Base-by-base conservation (phyloP, 164 flowering plant species). In the Brasenia schreberi region DNA sequence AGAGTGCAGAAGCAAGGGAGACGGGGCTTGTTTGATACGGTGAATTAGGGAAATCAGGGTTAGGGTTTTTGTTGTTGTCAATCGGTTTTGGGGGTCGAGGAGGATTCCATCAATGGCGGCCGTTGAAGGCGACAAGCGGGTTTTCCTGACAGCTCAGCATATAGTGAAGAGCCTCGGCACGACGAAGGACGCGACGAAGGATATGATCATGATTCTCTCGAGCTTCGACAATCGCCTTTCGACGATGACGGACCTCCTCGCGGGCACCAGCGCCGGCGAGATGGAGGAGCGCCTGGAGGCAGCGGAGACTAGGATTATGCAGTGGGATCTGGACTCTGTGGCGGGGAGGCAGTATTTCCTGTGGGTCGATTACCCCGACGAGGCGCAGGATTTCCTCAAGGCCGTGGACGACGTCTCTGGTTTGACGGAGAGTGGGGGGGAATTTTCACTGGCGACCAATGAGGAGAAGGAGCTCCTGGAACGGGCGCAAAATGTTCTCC, bases 141-240 rank as follows among this genome's bases (percentile, higher is more conserved):
- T 87, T 4, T 69, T 84, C 43, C 89, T 87, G 4, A 73, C 87
- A 18, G 92, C 92, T 16, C 88, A 86, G 63, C 81, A 78, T 63
- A 86, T 86, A 61, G 77, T 84, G 65, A 82, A 82, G 69, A 73
- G 79, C 18, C 76, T 86, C 58, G 81, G 84, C 11, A 75, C 84
- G 4, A 78, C 83, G 5, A 78, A 80, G 63, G 75, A 78, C 18
- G 78, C 74, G 5, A 77, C 81, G 9, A 81, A 84, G n/a, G 91
- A 84, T 65, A 86, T 87, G 92, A 71, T 87, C 33, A 64, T 80
- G n/a, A 84, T 84, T 66, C 73, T 87, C 59, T 84, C 92, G 5
- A 78, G 69, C 67, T 82, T 84, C 70, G 89, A 85, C 66, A 80
- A 80, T 45, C 86, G 92, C 5, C 69, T 85, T 59, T 78, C 87